These are phyloP conservation scores for Arthrobotrys musiformis DNA, from an alignment of 2,329 filamentous ascomycete genomes.

Conservation along the genomic window DNA sequence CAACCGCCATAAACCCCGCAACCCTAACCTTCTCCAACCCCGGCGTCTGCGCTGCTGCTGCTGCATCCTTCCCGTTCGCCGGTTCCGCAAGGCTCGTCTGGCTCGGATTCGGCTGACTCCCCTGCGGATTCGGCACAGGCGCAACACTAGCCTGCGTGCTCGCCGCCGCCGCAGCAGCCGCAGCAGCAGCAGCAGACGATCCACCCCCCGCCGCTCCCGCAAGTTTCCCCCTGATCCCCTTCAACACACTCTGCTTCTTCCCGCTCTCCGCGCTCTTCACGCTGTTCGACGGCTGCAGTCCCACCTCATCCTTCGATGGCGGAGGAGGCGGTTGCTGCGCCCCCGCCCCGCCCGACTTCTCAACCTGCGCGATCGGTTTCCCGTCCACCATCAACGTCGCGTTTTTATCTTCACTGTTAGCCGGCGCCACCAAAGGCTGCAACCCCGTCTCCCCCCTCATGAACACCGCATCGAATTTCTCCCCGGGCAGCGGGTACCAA, in stretches of 20 bases:
- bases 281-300: slow-evolving; percentile 59
- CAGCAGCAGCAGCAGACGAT: neutral
- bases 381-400: slow-evolving; percentile 50
- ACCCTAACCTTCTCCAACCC: slow-evolving; percentile 72
- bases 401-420: slow-evolving; percentile 54
- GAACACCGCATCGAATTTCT: slow-evolving; percentile 73
- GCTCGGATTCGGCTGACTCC: slow-evolving; percentile 61
- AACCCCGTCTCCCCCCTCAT: slow-evolving; percentile 85
- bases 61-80: slow-evolving; percentile 63
- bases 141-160: slow-evolving; percentile 56
- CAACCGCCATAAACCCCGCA: slow-evolving; percentile 78
- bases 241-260: slow-evolving; percentile 60
- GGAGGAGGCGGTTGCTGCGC: slow-evolving; percentile 28
- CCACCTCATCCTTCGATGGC: slow-evolving; percentile 50
- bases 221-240: slow-evolving; percentile 60
- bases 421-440: slow-evolving; percentile 68
- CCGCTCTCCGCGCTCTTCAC: slow-evolving; percentile 63
- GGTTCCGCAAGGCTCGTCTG: slow-evolving; percentile 44
- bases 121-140: slow-evolving; percentile 60
- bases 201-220: slow-evolving; percentile 31
- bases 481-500: slow-evolving; percentile 82
- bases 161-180: slow-evolving; percentile 56
- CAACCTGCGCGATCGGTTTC: slow-evolving; percentile 50
- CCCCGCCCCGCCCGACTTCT: slow-evolving; percentile 61
- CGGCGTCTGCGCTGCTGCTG: neutral